These are phyloP conservation scores for Camellia japonica DNA, from an alignment of 148 eudicot species.

Conservation along the genomic window DNA sequence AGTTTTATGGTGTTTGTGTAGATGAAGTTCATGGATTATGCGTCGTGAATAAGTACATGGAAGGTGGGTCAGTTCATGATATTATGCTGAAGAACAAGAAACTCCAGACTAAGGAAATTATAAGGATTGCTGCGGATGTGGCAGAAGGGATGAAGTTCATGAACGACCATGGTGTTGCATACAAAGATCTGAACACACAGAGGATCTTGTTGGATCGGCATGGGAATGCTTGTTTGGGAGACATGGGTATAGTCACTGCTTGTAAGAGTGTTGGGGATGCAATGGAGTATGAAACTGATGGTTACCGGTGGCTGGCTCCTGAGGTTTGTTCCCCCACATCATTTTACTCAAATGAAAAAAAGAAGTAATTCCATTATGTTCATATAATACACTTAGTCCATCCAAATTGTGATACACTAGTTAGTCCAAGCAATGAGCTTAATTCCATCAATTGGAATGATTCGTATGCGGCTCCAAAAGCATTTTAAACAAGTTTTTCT, in stretches of 20 bases:
- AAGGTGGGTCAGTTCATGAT: slow-evolving; percentile 87
- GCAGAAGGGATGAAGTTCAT: slow-evolving; percentile 89
- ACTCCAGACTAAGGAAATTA: slow-evolving; percentile 66
- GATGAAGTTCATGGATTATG: slow-evolving; percentile 85
- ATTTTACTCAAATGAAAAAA: neutral
- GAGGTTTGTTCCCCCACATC: slow-evolving; percentile 56
- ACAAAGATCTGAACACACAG: slow-evolving; percentile 79
- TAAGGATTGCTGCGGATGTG: slow-evolving; percentile 73
- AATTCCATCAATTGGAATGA: neutral
- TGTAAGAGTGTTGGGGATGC: slow-evolving; percentile 75
- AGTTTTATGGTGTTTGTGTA: slow-evolving; percentile 72
- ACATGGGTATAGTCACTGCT: slow-evolving; percentile 88
- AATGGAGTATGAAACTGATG: slow-evolving; percentile 97
- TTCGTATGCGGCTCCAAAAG: neutral
- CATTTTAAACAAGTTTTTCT: neutral
- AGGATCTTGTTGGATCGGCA: slow-evolving; percentile 77
- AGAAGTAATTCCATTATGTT: neutral
- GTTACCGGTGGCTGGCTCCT: slow-evolving; percentile 97
- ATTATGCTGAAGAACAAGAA: slow-evolving; percentile 72
- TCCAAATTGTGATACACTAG: neutral
- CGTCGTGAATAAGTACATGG: slow-evolving; percentile 80
- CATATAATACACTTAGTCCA: neutral
- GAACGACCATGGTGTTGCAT: slow-evolving; percentile 90
- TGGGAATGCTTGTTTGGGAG: slow-evolving; percentile 90
- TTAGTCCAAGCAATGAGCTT: neutral